A percentile compares a stretch with the other conserved stretches of the same genome.
Evolutionary conservation across 177 flowering plant genomes (phyloP).

Genomic region (Vitis hybrid): DNA sequence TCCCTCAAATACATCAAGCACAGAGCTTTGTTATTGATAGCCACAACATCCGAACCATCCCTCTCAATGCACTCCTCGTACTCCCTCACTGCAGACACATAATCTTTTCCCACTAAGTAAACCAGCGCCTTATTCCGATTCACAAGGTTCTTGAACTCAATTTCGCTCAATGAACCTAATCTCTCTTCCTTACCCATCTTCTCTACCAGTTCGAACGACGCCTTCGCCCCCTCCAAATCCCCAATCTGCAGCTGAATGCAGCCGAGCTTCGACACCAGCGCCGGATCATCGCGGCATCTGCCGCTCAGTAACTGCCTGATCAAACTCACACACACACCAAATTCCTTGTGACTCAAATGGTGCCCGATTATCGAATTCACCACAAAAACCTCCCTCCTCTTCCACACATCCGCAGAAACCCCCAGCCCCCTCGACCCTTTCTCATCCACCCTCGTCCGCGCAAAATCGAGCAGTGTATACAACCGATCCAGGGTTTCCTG

Average conservation of each 20-base stretch:
- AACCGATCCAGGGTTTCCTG: constrained; percentile 69
- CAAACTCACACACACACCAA: constrained; percentile 57
- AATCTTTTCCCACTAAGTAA: constrained; percentile 87
- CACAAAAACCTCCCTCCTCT: constrained; percentile 59
- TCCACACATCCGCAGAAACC: constrained; percentile 45
- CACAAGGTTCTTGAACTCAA: constrained; percentile 61
- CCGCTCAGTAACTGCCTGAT: constrained; percentile 33
- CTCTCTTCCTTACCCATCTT: constrained; percentile 29
- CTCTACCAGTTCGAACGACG: constrained; percentile 55
- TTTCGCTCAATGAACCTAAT: constrained; percentile 27
- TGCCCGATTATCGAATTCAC: constrained; percentile 48
- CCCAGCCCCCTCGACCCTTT: constrained; percentile 10
- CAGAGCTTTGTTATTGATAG: constrained; percentile 84
- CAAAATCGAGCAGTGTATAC: constrained; percentile 61
- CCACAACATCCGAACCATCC: constrained; percentile 67
- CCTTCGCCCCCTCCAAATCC: constrained; percentile 76
- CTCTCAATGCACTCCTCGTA: constrained; percentile 89
- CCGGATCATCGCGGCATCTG: constrained; percentile 33
- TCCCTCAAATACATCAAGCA: constrained; percentile 99
- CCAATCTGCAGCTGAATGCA: constrained; percentile 84
- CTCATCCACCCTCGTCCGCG: constrained; percentile 30
- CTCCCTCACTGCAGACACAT: constrained; percentile 93
- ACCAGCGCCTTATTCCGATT: constrained; percentile 78
- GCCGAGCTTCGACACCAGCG: constrained; percentile 73
- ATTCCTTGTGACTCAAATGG: constrained; percentile 72